These are phyloP conservation scores for Pichia nanzhaoensis DNA, from an alignment of 805 yeast genomes.

Conservation along the genomic window DNA sequence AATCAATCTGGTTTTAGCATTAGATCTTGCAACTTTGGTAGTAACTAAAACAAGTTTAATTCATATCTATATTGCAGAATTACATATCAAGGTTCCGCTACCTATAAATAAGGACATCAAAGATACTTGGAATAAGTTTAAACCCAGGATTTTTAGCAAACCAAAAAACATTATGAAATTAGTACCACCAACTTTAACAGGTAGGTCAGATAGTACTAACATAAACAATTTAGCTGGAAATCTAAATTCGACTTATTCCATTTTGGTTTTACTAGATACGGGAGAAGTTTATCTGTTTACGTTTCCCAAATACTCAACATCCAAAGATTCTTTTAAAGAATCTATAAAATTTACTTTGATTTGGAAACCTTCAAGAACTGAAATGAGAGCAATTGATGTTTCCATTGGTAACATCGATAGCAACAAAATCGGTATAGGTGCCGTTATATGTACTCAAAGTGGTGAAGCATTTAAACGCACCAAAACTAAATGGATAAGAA, in stretches of 20 bases:
- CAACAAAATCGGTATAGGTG: constrained; percentile 5
- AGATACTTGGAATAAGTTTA: constrained; percentile 46
- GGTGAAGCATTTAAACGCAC: constrained; percentile 54
- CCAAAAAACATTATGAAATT: constrained; percentile 30
- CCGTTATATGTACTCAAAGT: constrained; percentile 57
- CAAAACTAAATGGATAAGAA: constrained; percentile 23
- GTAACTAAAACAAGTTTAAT: constrained; percentile 52
- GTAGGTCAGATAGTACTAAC: not conserved
- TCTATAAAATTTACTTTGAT: constrained; percentile 39
- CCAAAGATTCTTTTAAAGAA: constrained; percentile 34
- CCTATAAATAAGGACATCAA: constrained; percentile 32
- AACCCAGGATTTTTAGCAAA: constrained; percentile 44
- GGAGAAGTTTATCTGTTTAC: constrained; percentile 49
- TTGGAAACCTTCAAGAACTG: constrained; percentile 61
- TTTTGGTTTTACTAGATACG: constrained; percentile 47
- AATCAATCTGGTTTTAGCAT: constrained; percentile 52
- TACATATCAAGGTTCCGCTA: constrained; percentile 42
- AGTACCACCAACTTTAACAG: constrained; percentile 22
- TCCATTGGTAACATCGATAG: constrained; percentile 67
- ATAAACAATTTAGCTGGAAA: constrained; percentile 1
- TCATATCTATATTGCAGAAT: constrained; percentile 52
- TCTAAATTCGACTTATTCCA: constrained; percentile 31
- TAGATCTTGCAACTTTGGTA: constrained; percentile 65
- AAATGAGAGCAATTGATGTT: constrained; percentile 56
- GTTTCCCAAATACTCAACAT: constrained; percentile 20